phyloP scores from a whole-genome alignment of 257 asterid species.

The Petrea volubilis region DNA sequence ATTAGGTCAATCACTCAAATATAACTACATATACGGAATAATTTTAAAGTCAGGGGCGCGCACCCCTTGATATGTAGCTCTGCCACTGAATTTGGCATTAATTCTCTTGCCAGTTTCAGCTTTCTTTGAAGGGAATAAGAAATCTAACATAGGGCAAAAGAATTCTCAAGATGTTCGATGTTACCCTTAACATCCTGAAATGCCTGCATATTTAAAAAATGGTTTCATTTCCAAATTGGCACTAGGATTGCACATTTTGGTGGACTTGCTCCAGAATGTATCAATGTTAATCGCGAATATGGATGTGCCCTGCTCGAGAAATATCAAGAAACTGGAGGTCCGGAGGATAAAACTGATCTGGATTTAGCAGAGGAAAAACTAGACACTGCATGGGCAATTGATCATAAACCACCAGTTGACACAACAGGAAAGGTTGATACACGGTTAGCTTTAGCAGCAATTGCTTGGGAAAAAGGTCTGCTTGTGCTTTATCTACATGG shows the following conservation, averaged over 20 bases:
- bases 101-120: not conserved
- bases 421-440: not conserved
- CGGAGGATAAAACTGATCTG: too few relatives aligned
- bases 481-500: not conserved
- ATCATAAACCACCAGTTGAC: not conserved
- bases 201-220: too few relatives aligned
- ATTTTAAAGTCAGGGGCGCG: too few relatives aligned
- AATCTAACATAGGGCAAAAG: too few relatives aligned
- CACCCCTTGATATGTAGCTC: too few relatives aligned
- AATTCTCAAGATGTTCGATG: too few relatives aligned
- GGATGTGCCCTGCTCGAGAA: conserved; percentile 62
- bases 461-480: not conserved
- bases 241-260: conserved; percentile 60
- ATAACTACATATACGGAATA: too few relatives aligned
- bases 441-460: not conserved
- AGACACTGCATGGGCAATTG: not conserved
- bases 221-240: not conserved
- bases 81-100: not conserved
- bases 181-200: too few relatives aligned
- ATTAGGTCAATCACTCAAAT: too few relatives aligned
- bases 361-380: too few relatives aligned
- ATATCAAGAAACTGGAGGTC: conserved; percentile 29
- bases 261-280: conserved; percentile 70
- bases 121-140: too few relatives aligned
- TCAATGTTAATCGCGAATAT: conserved; percentile 59